Percentiles rank a stretch among this genome's conserved stretches.
Evolutionary conservation across 148 eudicot genomes (phyloP).

Genomic region (Rheum nobile): DNA sequence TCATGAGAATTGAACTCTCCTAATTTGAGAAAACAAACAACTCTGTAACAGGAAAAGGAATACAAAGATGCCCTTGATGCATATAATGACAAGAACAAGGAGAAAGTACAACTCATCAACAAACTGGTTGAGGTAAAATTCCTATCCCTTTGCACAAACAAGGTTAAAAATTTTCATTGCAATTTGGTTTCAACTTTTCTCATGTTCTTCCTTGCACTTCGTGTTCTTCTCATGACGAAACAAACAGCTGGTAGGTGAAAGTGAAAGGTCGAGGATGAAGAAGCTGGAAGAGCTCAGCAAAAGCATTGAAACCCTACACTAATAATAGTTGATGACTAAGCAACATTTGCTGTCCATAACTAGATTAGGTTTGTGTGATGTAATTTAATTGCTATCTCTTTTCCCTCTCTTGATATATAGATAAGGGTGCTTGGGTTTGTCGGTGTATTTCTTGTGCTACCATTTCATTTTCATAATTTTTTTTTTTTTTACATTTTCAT

Average conservation of each 20-base stretch:
- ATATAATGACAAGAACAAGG: slow-evolving; percentile 50
- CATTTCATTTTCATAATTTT: neutral
- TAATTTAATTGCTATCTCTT: neutral
- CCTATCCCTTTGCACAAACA: neutral
- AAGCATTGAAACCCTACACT: slow-evolving; percentile 35
- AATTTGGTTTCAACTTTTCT: neutral
- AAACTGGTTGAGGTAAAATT: slow-evolving; percentile 50
- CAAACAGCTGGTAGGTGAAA: slow-evolving; percentile 48
- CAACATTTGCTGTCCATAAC: slow-evolving; percentile 8
- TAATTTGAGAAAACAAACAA: neutral
- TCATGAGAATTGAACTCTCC: neutral
- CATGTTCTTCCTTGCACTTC: neutral
- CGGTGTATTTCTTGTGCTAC: neutral
- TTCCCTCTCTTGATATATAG: neutral
- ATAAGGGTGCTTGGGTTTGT: slow-evolving; percentile 11
- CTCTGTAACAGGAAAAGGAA: slow-evolving; percentile 34
- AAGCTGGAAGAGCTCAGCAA: slow-evolving; percentile 68
- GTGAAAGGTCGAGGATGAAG: slow-evolving; percentile 45
- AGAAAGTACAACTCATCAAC: slow-evolving; percentile 40
- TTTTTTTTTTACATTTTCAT: neutral
- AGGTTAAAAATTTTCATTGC: neutral
- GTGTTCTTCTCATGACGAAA: neutral
- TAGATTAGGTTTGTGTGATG: slow-evolving; percentile 11
- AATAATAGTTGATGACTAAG: slow-evolving; percentile 3
- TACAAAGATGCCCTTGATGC: slow-evolving; percentile 49